Evolutionary conservation across 2,329 filamentous ascomycete species (phyloP), one percentile per base, ranked within the genome.

Genomic region (Fusarium bulbicola): DNA sequence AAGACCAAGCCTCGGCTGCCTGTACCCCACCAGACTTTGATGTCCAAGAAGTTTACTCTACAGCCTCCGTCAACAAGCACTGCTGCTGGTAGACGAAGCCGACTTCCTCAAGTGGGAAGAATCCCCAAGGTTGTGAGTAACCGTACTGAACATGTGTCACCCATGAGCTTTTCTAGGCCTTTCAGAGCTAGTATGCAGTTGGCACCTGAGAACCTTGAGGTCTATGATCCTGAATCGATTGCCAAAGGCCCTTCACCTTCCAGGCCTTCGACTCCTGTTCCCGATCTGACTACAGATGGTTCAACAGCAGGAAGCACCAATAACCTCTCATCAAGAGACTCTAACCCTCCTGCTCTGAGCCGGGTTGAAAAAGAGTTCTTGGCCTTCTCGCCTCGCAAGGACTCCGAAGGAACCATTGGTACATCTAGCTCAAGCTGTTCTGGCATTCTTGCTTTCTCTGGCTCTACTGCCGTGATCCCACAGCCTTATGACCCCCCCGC

Each of bases 111-210:
- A 74, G 91, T 97, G 52, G 95, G 95, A 14, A 90, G 95, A 21
- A 97, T 97, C 58, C 95, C 95, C 14, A 91, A 91, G 76, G 94
- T 97, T 8, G 86, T 95, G 36, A 93, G 90, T 50, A 90, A 88
- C 52, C 88, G 91, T 59, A 85, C 90, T 40, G 89, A 92, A 70
- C 89, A 89, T 53, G 89, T 90, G 3, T 92, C 93, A 2, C 89
- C 92, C 4, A 92, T 91, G 79, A 97, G 94, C 37, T 97, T 97
- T 80, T 97, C 95, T 7, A 87, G 94, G 14, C 94, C 95, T 0
- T 97, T 97, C 79, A 82, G 87, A 54, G 80, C 86, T 18, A 90
- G 88, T 73, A 70, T 86, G 47, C 84, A 87, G 64, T 72, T 65
- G 60, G 77, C 59, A 61, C 77, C 50, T 49, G 78, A 58, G 56